Percentiles rank a stretch among this genome's conserved stretches.
These are phyloP conservation scores for Pseudognaphalium luteoalbum DNA, from an alignment of 129 eudicot genomes.

Conservation along the genomic window DNA sequence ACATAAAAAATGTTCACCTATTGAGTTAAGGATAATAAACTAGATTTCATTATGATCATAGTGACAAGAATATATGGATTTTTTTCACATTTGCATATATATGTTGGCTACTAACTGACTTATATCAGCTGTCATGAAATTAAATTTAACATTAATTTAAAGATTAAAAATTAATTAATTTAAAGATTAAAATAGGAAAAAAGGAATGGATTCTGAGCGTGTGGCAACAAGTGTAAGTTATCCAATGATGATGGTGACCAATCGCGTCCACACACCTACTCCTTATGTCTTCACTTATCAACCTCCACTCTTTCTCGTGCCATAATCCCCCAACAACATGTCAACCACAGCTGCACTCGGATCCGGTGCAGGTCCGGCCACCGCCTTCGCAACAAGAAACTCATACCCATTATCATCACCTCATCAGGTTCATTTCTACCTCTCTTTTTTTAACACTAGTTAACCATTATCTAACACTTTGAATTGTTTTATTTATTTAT, in stretches of 20 bases:
- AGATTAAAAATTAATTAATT: too few species aligned
- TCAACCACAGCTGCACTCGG: slow-evolving; percentile 25
- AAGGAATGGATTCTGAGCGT: neutral
- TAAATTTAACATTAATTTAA: too few species aligned
- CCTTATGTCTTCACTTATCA: neutral
- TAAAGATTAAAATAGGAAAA: neutral
- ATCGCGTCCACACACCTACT: slow-evolving; percentile 21
- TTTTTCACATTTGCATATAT: too few species aligned
- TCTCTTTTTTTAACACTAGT: neutral
- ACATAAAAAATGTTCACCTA: too few species aligned
- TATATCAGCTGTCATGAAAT: too few species aligned
- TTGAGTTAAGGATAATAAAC: too few species aligned
- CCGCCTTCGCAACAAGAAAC: slow-evolving; percentile 25
- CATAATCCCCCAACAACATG: slow-evolving; percentile 29
- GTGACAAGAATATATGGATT: too few species aligned
- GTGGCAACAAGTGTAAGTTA: slow-evolving; percentile 31
- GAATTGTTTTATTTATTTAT: neutral
- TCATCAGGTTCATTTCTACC: neutral
- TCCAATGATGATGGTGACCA: slow-evolving; percentile 27
- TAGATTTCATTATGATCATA: too few species aligned
- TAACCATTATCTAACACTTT: neutral
- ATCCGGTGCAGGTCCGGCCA: slow-evolving; percentile 15
- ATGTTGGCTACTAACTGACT: too few species aligned
- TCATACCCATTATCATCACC: slow-evolving; percentile 22
- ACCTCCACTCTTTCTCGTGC: slow-evolving; percentile 3